Percentiles rank a stretch among this genome's conserved stretches.
These are phyloP conservation scores for Pulveroboletus ravenelii DNA, from an alignment of 768 basidiomycete genomes.

Conservation along the genomic window DNA sequence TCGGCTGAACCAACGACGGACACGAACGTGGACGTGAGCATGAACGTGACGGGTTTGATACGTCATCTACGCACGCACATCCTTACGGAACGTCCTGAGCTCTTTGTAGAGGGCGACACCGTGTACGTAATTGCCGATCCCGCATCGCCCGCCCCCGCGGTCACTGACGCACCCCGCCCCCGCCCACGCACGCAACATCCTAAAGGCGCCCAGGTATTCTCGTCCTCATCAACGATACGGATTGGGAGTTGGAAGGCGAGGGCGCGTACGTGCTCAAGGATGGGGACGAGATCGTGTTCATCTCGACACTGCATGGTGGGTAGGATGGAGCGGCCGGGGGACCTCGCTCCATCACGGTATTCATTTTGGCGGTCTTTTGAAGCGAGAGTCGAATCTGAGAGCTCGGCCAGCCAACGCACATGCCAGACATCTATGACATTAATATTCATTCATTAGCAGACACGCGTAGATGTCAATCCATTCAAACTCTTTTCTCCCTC, in stretches of 20 bases:
- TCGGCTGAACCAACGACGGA: slow-evolving; percentile 27
- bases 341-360: background rate
- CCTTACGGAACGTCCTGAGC: slow-evolving; percentile 78
- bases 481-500: slow-evolving; percentile 11
- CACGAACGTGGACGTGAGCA: slow-evolving; percentile 31
- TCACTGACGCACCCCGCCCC: slow-evolving; percentile 31
- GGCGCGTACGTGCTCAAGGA: slow-evolving; percentile 74
- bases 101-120: slow-evolving; percentile 83
- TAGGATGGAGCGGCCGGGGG: background rate
- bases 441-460: background rate
- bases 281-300: slow-evolving; percentile 91
- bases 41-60: slow-evolving; percentile 77
- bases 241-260: slow-evolving; percentile 97
- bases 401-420: too few species aligned
- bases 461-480: background rate
- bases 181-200: too few species aligned
- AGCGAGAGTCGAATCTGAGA: background rate
- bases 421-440: background rate
- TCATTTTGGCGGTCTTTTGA: background rate
- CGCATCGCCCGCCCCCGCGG: too few species aligned
- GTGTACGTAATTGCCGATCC: slow-evolving; percentile 51
- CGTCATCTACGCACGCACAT: slow-evolving; percentile 71
- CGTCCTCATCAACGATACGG: slow-evolving; percentile 94
- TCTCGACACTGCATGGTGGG: slow-evolving; percentile 86
- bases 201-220: slow-evolving; percentile 86